Evolutionary conservation across 805 yeast species (phyloP).

Genomic region (Metschnikowia picachoensis): DNA sequence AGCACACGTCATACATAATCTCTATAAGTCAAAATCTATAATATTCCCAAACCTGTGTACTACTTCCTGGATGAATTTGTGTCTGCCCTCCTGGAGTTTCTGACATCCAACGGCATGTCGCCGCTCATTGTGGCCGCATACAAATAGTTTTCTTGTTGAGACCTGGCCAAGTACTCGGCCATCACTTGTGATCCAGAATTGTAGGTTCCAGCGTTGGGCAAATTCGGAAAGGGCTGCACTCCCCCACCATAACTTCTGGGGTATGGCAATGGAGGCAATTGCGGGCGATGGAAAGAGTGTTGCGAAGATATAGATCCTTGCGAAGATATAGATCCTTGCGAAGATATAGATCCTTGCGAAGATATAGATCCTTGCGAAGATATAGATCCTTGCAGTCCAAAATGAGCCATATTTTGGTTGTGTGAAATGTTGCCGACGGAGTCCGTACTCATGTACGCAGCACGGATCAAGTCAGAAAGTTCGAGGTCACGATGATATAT

Average conservation of each 20-base stretch:
- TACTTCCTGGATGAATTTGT: constrained; percentile 1
- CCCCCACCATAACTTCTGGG: constrained; percentile 4
- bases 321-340: no score
- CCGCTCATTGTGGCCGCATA: constrained; percentile 30
- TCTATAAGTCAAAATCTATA: no score
- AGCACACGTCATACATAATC: no score
- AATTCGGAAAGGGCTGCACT: neutral
- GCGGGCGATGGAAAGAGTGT: constrained; percentile 12
- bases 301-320: constrained; percentile 2
- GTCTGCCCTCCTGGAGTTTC: neutral
- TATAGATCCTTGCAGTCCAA: neutral
- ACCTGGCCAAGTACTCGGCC: constrained; percentile 75
- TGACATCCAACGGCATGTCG: neutral
- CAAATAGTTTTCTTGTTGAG: constrained; percentile 57
- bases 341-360: neutral
- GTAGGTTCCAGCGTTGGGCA: neutral
- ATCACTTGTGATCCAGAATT: constrained; percentile 65
- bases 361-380: no score
- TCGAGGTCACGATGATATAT: constrained; percentile 10
- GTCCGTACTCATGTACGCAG: constrained; percentile 1
- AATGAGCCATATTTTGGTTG: constrained; percentile 1
- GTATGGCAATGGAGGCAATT: constrained; percentile 6
- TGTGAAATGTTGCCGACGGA: neutral
- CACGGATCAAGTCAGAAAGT: constrained; percentile 8
- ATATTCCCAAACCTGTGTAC: neutral